A percentile compares a stretch with the other conserved stretches of the same genome.
Evolutionary conservation across 176 grass and related monocot genomes (phyloP).

Genomic region (Eremochloa ophiuroides): DNA sequence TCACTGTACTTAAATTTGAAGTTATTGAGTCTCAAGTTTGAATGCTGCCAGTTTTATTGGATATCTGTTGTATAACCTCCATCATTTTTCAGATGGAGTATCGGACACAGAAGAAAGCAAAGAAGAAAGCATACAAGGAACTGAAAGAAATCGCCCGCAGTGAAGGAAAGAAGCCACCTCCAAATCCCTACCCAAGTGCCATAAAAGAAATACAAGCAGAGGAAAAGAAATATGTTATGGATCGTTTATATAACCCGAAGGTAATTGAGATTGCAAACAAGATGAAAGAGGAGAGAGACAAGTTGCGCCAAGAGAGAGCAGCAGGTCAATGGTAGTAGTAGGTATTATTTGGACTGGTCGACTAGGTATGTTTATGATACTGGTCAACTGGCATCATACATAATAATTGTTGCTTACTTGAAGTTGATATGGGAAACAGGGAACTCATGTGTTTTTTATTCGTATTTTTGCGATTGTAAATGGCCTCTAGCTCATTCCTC

Average conservation of each 20-base stretch:
- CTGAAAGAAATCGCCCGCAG: slow-evolving; percentile 54
- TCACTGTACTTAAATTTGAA: background rate
- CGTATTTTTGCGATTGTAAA: background rate
- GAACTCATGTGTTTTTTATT: background rate
- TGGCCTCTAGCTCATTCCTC: no score
- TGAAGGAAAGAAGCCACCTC: slow-evolving; percentile 64
- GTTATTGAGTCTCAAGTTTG: background rate
- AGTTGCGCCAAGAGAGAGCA: slow-evolving; percentile 36
- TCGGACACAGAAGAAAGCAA: slow-evolving; percentile 63
- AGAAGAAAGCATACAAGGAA: slow-evolving; percentile 84
- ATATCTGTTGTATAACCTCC: background rate
- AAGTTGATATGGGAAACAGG: background rate
- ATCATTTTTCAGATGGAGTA: slow-evolving; percentile 70
- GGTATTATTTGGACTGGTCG: background rate
- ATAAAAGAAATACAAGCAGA: slow-evolving; percentile 87
- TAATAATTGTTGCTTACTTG: slow-evolving; percentile 20
- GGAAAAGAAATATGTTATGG: slow-evolving; percentile 73
- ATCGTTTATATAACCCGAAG: slow-evolving; percentile 76
- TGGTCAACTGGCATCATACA: background rate
- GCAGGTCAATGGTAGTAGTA: slow-evolving; percentile 8
- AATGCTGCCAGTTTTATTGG: background rate
- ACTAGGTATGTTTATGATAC: background rate
- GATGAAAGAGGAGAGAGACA: slow-evolving; percentile 64
- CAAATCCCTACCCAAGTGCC: slow-evolving; percentile 79
- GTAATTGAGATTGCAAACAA: slow-evolving; percentile 71